These are phyloP conservation scores for Westerdykella ornata DNA, from an alignment of 2,329 filamentous ascomycete species.

Conservation along the genomic window DNA sequence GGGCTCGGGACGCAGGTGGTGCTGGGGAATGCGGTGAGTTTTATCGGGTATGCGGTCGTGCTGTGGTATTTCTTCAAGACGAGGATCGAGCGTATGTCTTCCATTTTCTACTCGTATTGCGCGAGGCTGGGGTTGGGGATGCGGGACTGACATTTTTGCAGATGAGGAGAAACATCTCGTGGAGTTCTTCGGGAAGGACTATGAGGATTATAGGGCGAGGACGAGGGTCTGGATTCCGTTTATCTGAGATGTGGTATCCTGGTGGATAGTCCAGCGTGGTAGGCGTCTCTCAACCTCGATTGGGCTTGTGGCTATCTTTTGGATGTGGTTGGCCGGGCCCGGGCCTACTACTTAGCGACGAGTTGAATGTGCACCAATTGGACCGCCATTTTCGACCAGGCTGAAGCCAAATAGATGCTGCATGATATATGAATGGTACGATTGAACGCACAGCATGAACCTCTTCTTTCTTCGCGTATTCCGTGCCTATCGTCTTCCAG, in stretches of 20 bases:
- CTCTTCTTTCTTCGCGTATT: too few species aligned
- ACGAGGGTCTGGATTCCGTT: conserved; percentile 79
- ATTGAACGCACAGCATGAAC: too few species aligned
- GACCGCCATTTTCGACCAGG: too few species aligned
- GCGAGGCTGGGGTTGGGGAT: conserved; percentile 2
- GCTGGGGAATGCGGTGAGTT: conserved; percentile 75
- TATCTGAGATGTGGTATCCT: conserved; percentile 37
- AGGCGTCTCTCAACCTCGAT: too few species aligned
- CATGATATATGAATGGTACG: too few species aligned
- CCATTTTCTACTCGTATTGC: neutral
- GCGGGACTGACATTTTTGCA: conserved; percentile 18
- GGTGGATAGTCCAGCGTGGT: too few species aligned
- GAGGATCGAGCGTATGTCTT: conserved; percentile 57
- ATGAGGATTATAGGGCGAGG: conserved; percentile 62
- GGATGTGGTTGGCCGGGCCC: too few species aligned
- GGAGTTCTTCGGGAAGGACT: conserved; percentile 78
- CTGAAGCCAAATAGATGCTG: too few species aligned
- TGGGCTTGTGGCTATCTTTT: too few species aligned
- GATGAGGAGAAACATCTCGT: conserved; percentile 74
- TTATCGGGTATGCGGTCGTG: conserved; percentile 64
- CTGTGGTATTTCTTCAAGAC: conserved; percentile 79
- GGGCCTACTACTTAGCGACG: too few species aligned
- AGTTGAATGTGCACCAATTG: too few species aligned
- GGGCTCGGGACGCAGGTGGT: conserved; percentile 88
- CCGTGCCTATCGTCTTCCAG: too few species aligned